Percentiles rank a stretch among this genome's conserved stretches.
phyloP scores from a whole-genome alignment of 2,329 filamentous ascomycete species.

The Cladophialophora chaetospira region DNA sequence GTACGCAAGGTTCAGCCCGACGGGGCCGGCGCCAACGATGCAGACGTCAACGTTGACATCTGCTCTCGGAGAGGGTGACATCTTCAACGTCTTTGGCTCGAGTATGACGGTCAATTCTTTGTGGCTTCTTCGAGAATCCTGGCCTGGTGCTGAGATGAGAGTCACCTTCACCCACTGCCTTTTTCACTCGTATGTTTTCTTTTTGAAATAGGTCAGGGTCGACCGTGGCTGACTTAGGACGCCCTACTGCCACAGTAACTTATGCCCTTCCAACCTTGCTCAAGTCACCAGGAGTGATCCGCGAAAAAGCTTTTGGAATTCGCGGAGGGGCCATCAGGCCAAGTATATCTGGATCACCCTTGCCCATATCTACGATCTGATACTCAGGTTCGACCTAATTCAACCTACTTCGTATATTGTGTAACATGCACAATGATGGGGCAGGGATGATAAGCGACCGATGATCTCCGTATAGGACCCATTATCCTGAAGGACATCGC shows the following conservation, averaged over 20 bases:
- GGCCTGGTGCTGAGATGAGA: too few species aligned
- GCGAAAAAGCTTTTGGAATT: too few species aligned
- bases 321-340: too few species aligned
- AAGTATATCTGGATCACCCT: neutral
- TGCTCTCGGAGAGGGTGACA: neutral
- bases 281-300: too few species aligned
- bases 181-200: too few species aligned
- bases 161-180: too few species aligned
- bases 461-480: neutral
- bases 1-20: slow-evolving; percentile 29
- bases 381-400: neutral
- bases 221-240: too few species aligned
- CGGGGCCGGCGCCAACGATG: slow-evolving; percentile 30
- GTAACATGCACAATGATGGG: neutral
- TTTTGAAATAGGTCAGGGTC: too few species aligned
- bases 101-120: neutral
- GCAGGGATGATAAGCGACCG: slow-evolving; percentile 1
- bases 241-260: too few species aligned
- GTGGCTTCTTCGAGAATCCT: too few species aligned
- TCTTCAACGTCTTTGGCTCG: neutral
- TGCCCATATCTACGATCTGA: neutral
- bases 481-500: slow-evolving; percentile 1
- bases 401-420: neutral
- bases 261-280: too few species aligned
- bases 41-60: slow-evolving; percentile 35